Evolutionary conservation across 225 moss, liverwort and hornwort species (phyloP).

Genomic region (Lunularia cruciata): DNA sequence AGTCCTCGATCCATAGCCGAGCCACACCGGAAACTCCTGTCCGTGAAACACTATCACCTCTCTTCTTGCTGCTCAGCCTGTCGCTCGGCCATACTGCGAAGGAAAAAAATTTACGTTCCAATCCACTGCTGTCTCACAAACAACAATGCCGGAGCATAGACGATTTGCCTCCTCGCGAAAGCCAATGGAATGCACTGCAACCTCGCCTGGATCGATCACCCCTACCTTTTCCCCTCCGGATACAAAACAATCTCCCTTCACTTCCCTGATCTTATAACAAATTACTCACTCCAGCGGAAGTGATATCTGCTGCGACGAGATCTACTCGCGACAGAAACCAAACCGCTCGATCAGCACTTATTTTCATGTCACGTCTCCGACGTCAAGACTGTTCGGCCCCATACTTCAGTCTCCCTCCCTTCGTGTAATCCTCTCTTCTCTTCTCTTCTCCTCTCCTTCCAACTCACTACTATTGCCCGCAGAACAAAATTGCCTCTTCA

Average conservation of each 20-base stretch:
- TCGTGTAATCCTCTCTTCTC: conserved; percentile 2
- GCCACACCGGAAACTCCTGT: conserved; percentile 19
- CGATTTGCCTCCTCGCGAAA: not conserved
- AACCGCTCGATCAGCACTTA: not conserved
- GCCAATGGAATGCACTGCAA: not conserved
- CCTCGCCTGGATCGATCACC: no score
- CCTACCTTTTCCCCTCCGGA: not conserved
- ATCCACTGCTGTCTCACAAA: conserved; percentile 29
- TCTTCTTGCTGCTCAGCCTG: conserved; percentile 20
- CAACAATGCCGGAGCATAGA: not conserved
- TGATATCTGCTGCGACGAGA: not conserved
- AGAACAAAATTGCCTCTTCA: no score
- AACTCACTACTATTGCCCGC: no score
- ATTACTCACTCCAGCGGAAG: not conserved
- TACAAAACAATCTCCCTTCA: not conserved
- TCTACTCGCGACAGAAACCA: not conserved
- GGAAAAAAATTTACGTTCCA: conserved; percentile 16
- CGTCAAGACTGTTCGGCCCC: conserved; percentile 4
- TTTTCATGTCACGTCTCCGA: conserved; percentile 16
- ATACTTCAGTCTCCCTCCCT: not conserved
- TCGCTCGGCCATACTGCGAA: conserved; percentile 30
- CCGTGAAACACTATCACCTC: conserved; percentile 20
- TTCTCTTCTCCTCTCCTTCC: not conserved
- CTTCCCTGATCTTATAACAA: not conserved
- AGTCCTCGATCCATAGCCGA: conserved; percentile 39